Evolutionary conservation across 1,284 basidiomycete species (phyloP).

Genomic region (Naganishia cerealis): DNA sequence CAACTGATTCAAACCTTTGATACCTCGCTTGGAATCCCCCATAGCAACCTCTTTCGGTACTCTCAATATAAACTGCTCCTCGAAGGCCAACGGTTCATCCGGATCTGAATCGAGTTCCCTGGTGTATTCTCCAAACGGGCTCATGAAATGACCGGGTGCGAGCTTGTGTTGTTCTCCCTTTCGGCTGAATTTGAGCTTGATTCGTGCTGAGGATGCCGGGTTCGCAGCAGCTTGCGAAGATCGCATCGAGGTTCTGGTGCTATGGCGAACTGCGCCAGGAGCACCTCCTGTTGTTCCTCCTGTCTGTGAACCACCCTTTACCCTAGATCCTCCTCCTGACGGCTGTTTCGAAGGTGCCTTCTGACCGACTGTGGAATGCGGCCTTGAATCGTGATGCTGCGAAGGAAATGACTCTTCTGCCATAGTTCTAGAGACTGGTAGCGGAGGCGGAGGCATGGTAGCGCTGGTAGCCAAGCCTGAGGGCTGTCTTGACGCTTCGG

Average conservation of each 20-base stretch:
- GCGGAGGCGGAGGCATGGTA: slow-evolving; percentile 20
- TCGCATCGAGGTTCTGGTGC: slow-evolving; percentile 1
- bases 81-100: slow-evolving; percentile 80
- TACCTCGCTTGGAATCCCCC: slow-evolving; percentile 38
- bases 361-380: slow-evolving; percentile 15
- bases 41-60: slow-evolving; percentile 68
- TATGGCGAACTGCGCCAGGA: slow-evolving; percentile 5
- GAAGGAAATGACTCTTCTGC: slow-evolving; percentile 13
- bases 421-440: not conserved
- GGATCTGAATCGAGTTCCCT: slow-evolving; percentile 93
- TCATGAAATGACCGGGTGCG: slow-evolving; percentile 55
- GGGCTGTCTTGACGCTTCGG: slow-evolving; percentile 17
- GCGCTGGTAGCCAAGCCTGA: not conserved
- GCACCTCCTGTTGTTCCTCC: not conserved
- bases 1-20: slow-evolving; percentile 73
- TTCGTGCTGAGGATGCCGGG: slow-evolving; percentile 56
- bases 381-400: not conserved
- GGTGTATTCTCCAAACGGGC: slow-evolving; percentile 83
- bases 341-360: slow-evolving; percentile 29
- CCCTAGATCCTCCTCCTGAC: not conserved
- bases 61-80: slow-evolving; percentile 94
- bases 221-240: slow-evolving; percentile 7
- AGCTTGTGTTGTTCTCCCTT: slow-evolving; percentile 66
- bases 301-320: not conserved
- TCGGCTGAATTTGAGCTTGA: slow-evolving; percentile 78